Conservation (phyloP, 768 basidiomycete genomes). For the Lactarius trivialis region DNA sequence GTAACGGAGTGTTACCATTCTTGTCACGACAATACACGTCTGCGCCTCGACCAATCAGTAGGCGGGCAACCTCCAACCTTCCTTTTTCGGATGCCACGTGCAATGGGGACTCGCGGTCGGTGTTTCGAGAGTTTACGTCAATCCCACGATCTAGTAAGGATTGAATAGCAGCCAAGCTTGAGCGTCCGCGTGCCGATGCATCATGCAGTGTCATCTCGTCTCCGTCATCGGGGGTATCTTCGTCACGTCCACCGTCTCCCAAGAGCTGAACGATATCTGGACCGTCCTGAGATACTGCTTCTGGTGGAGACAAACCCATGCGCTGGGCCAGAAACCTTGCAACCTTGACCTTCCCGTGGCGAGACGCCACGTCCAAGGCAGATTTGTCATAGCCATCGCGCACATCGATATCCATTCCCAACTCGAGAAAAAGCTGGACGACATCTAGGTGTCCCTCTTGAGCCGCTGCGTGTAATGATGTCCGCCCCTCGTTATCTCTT, state of each 20-base stretch:
- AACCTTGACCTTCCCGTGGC: neutral
- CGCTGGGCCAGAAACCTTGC: too few species aligned
- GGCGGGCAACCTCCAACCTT: neutral
- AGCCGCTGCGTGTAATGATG: neutral
- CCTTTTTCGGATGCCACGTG: neutral
- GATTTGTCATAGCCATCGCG: neutral
- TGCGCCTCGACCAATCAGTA: neutral
- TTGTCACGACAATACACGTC: too few species aligned
- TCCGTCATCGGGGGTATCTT: neutral
- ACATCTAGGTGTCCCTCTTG: neutral
- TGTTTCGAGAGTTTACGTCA: too few species aligned
- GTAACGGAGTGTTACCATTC: neutral
- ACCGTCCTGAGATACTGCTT: too few species aligned
- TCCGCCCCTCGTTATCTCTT: neutral
- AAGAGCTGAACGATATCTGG: neutral
- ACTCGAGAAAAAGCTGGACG: neutral
- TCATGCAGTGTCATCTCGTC: neutral
- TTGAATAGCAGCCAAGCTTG: too few species aligned
- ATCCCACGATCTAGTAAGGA: too few species aligned
- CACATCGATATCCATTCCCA: neutral
- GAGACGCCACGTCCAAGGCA: neutral
- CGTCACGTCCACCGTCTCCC: neutral
- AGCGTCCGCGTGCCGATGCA: neutral
- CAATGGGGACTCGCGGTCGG: too few species aligned
- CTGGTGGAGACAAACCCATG: too few species aligned